phyloP scores from a whole-genome alignment of 2,329 filamentous ascomycete genomes.

The Aotearoamyces nothofagi region DNA sequence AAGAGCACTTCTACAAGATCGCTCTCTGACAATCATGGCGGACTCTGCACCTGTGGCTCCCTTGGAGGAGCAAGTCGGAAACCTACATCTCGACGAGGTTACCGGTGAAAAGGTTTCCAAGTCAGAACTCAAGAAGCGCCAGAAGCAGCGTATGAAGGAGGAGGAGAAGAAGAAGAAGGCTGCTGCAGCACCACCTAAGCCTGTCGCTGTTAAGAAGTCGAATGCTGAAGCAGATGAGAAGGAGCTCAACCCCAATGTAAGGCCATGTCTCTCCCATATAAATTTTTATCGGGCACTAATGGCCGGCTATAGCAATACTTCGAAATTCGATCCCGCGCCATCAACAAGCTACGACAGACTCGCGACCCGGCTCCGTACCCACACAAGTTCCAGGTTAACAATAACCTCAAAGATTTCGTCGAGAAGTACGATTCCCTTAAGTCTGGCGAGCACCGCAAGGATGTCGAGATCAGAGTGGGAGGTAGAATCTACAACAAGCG shows the following conservation, averaged over 20 bases:
- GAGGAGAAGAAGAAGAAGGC: constrained; percentile 82
- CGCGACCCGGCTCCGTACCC: constrained; percentile 77
- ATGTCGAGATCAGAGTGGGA: constrained; percentile 62
- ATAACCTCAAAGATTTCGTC: constrained; percentile 67
- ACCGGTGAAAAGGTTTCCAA: constrained; percentile 82
- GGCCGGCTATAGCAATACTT: constrained; percentile 90
- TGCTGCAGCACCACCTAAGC: constrained; percentile 45
- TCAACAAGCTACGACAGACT: constrained; percentile 61
- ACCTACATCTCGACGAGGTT: constrained; percentile 78
- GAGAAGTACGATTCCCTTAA: constrained; percentile 66
- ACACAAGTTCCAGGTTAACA: constrained; percentile 81
- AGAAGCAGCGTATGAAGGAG: constrained; percentile 80
- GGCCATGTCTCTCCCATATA: too few species aligned
- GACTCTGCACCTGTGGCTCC: constrained; percentile 14
- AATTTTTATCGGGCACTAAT: too few species aligned
- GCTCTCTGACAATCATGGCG: constrained; percentile 18
- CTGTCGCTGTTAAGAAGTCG: constrained; percentile 41
- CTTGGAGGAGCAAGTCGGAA: constrained; percentile 30
- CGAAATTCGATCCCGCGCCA: constrained; percentile 76
- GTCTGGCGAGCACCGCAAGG: constrained; percentile 71
- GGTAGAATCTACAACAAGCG: constrained; percentile 86
- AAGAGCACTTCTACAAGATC: background rate
- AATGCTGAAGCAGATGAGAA: constrained; percentile 42
- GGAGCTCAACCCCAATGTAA: constrained; percentile 60
- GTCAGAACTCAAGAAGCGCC: constrained; percentile 83